phyloP scores from a whole-genome alignment of 305 asterid genomes.

The Solanum hybrid region DNA sequence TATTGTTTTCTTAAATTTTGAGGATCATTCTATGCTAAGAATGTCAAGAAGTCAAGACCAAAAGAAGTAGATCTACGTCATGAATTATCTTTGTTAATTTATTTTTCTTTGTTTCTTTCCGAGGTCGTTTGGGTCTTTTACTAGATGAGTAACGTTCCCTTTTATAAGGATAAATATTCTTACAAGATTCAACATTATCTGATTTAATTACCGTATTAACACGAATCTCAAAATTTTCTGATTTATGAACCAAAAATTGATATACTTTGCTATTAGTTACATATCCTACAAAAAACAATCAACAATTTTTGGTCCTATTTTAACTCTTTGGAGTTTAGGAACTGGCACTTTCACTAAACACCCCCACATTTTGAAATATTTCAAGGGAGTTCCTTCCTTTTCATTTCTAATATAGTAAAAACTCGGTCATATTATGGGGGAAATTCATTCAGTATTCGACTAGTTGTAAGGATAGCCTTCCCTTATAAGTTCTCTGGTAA shows the following conservation, averaged over 20 bases:
- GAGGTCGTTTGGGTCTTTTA: not conserved
- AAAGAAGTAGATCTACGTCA: not conserved
- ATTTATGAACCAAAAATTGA: not conserved
- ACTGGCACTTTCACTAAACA: not conserved
- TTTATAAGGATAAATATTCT: not conserved
- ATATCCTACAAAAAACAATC: not conserved
- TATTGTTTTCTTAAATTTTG: not conserved
- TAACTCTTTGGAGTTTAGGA: not conserved
- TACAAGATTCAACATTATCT: not conserved
- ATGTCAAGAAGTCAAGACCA: not conserved
- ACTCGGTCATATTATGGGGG: not conserved
- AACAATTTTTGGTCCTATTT: not conserved
- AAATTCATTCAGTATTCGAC: not conserved
- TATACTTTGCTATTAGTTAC: not conserved
- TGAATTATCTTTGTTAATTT: not conserved
- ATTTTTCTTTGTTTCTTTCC: not conserved
- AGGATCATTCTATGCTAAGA: not conserved
- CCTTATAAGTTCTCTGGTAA: not conserved
- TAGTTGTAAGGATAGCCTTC: not conserved
- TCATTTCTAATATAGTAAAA: not conserved
- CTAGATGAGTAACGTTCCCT: not conserved
- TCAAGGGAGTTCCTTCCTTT: not conserved
- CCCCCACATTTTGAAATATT: not conserved
- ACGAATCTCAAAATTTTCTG: not conserved
- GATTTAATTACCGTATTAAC: not conserved